Conservation (phyloP, 441 rosid genomes). For the Kokia cookei region DNA sequence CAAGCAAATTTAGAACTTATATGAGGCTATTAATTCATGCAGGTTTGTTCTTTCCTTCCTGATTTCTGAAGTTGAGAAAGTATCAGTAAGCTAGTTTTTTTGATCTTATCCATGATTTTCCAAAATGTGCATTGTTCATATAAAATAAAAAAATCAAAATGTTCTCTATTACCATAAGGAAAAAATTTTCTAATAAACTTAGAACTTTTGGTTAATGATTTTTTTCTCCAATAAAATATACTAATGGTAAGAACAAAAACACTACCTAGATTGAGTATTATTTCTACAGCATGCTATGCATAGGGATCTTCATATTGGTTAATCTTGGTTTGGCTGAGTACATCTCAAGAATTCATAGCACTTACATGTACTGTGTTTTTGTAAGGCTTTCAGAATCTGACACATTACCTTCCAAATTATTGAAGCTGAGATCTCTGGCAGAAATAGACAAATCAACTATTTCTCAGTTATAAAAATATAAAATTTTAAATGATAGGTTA, state of each 20-base stretch:
- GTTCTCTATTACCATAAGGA: neutral
- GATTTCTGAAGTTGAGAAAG: neutral
- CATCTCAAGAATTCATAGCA: neutral
- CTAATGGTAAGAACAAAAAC: too few relatives aligned
- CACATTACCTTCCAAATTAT: slow-evolving; percentile 26
- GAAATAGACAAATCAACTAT: neutral
- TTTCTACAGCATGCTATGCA: neutral
- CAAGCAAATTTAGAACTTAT: neutral
- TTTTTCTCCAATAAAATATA: too few relatives aligned
- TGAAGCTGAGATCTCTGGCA: slow-evolving; percentile 44
- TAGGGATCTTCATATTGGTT: neutral
- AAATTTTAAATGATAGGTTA: neutral
- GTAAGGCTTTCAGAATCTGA: slow-evolving; percentile 14
- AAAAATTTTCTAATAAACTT: neutral
- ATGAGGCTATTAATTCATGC: neutral
- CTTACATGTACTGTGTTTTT: slow-evolving; percentile 23
- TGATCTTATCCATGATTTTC: neutral
- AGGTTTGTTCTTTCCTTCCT: neutral
- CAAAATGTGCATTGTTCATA: neutral
- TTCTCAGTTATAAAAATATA: neutral
- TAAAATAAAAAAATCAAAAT: neutral
- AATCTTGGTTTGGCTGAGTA: neutral
- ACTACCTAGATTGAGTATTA: neutral
- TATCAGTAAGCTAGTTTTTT: neutral
- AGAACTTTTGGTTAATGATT: neutral